phyloP scores from a whole-genome alignment of 2,329 filamentous ascomycete species.

The Diplodia mutila region DNA sequence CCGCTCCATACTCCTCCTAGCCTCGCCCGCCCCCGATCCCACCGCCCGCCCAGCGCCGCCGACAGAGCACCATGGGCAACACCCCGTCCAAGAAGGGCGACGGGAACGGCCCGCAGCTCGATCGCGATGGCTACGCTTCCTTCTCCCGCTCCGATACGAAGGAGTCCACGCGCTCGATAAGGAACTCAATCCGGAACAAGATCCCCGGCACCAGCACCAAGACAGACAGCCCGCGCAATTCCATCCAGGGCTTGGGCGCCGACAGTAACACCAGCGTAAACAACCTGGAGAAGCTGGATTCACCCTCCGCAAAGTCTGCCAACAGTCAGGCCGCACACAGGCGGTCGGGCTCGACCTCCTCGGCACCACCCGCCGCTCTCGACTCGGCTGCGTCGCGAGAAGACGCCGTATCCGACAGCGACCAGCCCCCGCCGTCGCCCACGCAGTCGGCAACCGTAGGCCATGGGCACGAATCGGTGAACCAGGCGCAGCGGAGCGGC shows the following conservation, averaged over 20 bases:
- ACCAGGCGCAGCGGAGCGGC: slow-evolving; percentile 78
- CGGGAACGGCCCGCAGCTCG: slow-evolving; percentile 63
- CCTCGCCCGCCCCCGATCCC: slow-evolving; percentile 13
- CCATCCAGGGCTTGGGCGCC: slow-evolving; percentile 62
- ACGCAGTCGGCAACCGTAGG: slow-evolving; percentile 76
- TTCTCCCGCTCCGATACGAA: slow-evolving; percentile 92
- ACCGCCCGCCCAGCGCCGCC: not conserved
- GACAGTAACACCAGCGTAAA: slow-evolving; percentile 62
- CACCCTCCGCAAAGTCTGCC: slow-evolving; percentile 62
- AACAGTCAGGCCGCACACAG: slow-evolving; percentile 53
- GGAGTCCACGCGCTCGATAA: slow-evolving; percentile 85
- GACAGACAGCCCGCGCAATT: slow-evolving; percentile 80
- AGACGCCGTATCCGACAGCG: slow-evolving; percentile 38
- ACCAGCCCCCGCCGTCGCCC: slow-evolving; percentile 75
- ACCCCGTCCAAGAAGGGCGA: slow-evolving; percentile 66
- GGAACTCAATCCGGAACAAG: slow-evolving; percentile 80
- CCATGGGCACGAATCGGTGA: slow-evolving; percentile 75
- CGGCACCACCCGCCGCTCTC: slow-evolving; percentile 28
- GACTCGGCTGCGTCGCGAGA: slow-evolving; percentile 48
- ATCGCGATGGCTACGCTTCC: slow-evolving; percentile 76
- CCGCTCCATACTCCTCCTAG: not conserved
- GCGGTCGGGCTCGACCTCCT: slow-evolving; percentile 42
- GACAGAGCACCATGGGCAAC: slow-evolving; percentile 68
- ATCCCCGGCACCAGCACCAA: slow-evolving; percentile 71
- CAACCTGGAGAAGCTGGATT: slow-evolving; percentile 26